Evolutionary conservation across 2,329 filamentous ascomycete genomes (phyloP).

Genomic region (Colletotrichum siamense): DNA sequence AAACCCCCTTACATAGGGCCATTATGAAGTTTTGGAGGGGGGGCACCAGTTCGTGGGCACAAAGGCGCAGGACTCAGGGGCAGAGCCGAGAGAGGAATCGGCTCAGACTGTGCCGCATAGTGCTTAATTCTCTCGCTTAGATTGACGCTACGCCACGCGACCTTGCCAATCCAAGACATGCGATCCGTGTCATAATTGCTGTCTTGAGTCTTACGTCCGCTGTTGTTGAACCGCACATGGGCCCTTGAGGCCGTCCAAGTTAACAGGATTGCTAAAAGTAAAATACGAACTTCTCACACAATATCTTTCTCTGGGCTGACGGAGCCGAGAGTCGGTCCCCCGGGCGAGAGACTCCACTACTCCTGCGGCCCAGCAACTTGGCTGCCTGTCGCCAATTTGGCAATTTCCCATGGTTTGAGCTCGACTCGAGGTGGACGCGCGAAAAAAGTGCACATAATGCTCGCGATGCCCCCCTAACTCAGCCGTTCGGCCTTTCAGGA

Average conservation of each 20-base stretch:
- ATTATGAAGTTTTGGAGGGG: background rate
- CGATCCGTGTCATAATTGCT: background rate
- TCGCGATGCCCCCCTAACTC: background rate
- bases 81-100: background rate
- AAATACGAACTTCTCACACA: background rate
- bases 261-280: background rate
- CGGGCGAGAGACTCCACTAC: background rate
- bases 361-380: constrained; percentile 1
- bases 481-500: background rate
- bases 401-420: constrained; percentile 5
- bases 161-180: background rate
- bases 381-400: constrained; percentile 1
- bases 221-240: background rate
- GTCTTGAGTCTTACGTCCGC: background rate
- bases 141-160: background rate
- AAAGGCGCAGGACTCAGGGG: background rate
- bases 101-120: background rate
- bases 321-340: background rate
- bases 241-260: background rate
- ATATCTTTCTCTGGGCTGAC: background rate
- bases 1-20: background rate
- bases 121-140: background rate
- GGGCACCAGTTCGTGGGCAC: background rate
- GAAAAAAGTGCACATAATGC: constrained; percentile 14
- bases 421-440: background rate